Base-by-base conservation (phyloP, 495 filamentous ascomycete genomes). In the Daldinia concentrica region DNA sequence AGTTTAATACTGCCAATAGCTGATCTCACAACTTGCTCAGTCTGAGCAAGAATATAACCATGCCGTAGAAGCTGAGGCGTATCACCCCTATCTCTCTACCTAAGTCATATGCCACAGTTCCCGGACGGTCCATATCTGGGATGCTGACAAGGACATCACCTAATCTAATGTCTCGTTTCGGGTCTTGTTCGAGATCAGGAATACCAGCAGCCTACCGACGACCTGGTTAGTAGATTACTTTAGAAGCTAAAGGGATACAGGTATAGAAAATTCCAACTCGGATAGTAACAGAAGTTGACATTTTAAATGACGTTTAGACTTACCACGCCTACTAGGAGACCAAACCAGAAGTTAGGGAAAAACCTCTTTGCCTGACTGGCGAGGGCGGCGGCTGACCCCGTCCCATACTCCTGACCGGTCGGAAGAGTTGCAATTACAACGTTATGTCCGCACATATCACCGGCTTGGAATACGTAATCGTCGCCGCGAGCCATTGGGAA, bases 351-450 rank as follows among this genome's bases (percentile, higher is more conserved):
- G 55, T 78, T 79, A 8, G 79, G 76, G 50, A 82, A 81, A 48
- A 77, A 78, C 36, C 37, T 75, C 58, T 79, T 80, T 26, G 79
- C 76, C 41, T 83, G 79, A 64, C 73, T 77, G 41, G 78, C 79
- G 3, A 83, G 68, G 4, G 79, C 77, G 27, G 80, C 79, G 36
- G 79, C 79, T 27, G 80, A 79, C 30, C 75, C 74, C 4, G 75
- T 78, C 15, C 78, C 78, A 63, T 79, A 79, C 58, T 78, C 74
- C 58, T 79, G 74, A 17, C 79, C 77, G 1, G 62, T 66, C 11
- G 79, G 78, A n/a, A 78, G 68, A 9, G 78, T 80, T 17, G 81
- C 81, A 43, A 84, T 66, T 17, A 81, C 79, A 43, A 83, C 70
- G 45, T 84, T 84, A 48, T 85, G 82, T 26, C 72, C 69, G 19